phyloP scores from a whole-genome alignment of 495 filamentous ascomycete species.

The Diplogelasinospora grovesii region DNA sequence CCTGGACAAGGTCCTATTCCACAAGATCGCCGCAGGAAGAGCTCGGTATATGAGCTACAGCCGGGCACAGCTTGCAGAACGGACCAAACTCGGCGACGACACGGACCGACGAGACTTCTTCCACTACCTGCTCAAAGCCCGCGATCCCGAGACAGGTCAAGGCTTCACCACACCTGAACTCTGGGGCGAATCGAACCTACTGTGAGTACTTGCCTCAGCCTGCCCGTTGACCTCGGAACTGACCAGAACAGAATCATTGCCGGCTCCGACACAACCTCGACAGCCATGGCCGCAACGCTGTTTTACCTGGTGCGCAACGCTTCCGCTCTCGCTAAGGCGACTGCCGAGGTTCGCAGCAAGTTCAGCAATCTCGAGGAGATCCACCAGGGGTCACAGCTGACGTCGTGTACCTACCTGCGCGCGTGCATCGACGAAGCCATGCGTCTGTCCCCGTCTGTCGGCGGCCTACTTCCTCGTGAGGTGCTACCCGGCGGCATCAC shows the following conservation, averaged over 20 bases:
- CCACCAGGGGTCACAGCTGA: slow-evolving; percentile 41
- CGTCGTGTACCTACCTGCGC: slow-evolving; percentile 49
- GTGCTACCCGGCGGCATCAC: slow-evolving; percentile 55
- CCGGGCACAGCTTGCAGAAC: slow-evolving; percentile 46
- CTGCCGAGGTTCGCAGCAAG: slow-evolving; percentile 38
- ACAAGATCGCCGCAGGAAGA: slow-evolving; percentile 44
- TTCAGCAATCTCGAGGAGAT: slow-evolving; percentile 51
- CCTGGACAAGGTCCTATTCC: slow-evolving; percentile 54
- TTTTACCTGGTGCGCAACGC: slow-evolving; percentile 62
- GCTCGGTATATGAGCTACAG: slow-evolving; percentile 52
- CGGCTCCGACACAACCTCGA: slow-evolving; percentile 59
- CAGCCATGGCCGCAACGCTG: slow-evolving; percentile 55
- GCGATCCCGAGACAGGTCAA: slow-evolving; percentile 55
- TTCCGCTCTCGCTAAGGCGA: slow-evolving; percentile 40
- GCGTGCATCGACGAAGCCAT: slow-evolving; percentile 67
- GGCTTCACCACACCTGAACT: slow-evolving; percentile 61
- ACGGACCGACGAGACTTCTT: slow-evolving; percentile 60
- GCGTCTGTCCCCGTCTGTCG: slow-evolving; percentile 61
- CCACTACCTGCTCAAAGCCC: slow-evolving; percentile 51
- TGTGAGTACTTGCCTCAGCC: slow-evolving; percentile 32
- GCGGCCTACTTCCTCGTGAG: slow-evolving; percentile 52
- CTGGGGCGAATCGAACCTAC: slow-evolving; percentile 63
- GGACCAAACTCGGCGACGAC: slow-evolving; percentile 49
- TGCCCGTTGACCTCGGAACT: background rate
- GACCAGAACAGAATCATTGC: slow-evolving; percentile 39